Conservation (phyloP, 2,329 filamentous ascomycete species). For the Fusarium heterosporum region DNA sequence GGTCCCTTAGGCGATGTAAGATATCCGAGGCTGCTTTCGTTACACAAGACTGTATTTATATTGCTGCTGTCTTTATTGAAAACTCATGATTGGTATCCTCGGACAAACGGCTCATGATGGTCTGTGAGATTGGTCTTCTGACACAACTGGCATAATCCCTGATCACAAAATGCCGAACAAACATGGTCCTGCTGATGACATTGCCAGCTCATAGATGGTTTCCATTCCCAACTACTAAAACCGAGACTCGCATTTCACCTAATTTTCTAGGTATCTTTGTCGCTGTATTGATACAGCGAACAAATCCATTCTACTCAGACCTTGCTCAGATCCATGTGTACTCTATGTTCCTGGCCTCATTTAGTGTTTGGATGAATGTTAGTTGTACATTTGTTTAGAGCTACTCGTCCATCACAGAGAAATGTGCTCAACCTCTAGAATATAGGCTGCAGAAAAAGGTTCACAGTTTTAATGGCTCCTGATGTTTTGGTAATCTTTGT, state of each 20-base stretch:
- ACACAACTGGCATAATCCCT: slow-evolving; percentile 5
- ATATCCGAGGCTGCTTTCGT: too few species aligned
- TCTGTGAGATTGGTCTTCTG: not conserved
- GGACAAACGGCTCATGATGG: slow-evolving; percentile 5
- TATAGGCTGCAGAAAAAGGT: not conserved
- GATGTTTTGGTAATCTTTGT: not conserved
- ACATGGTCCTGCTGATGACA: not conserved
- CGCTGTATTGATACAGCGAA: too few species aligned
- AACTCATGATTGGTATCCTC: not conserved
- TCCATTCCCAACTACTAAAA: not conserved
- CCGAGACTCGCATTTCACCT: not conserved
- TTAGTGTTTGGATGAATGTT: too few species aligned
- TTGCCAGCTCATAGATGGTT: not conserved
- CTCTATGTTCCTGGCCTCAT: too few species aligned
- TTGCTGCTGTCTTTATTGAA: too few species aligned
- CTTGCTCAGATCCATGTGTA: too few species aligned
- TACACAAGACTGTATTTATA: too few species aligned
- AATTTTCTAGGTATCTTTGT: too few species aligned
- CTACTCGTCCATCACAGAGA: not conserved
- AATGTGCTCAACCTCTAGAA: not conserved
- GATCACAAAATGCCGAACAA: not conserved
- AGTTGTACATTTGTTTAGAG: not conserved
- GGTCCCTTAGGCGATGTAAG: too few species aligned
- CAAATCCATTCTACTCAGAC: too few species aligned
- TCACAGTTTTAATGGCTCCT: not conserved